Base-by-base conservation (phyloP, 1,139 yeast species). In the Candida glucosophila region DNA sequence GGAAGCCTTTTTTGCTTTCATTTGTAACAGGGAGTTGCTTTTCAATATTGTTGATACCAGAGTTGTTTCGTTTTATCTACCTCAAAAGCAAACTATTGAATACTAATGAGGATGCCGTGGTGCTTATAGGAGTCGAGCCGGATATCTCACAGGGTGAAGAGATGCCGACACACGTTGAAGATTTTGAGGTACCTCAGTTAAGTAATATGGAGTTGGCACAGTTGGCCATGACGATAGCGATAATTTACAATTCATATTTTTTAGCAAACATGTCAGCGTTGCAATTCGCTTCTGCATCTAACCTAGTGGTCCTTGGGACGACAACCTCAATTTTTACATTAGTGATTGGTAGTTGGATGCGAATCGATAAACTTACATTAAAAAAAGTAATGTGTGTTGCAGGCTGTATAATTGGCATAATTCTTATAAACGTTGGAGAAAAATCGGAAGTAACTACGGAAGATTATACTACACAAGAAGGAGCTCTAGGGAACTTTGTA, bases 281-380 rank as follows among this genome's bases (percentile, higher is more conserved):
- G 26, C 55, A 56, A 35, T 71, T 53, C 36, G 71, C 77, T 0
- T 58, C 72, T 4, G 74, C 76, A 0, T 65, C 75, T 14, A 68
- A 67, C 35, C 70, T 61, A 39, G 67, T 75, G 0, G 67, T 70
- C 3, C 42, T 71, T 16, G 59, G 73, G 4, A 61, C 75, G 5
- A 59, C 73, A 1, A 61, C 75, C 1, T 65, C 76, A 4, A 55
- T 68, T 3, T 71, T 69, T 41, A 66, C 76, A 0, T 48, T 71
- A 19, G 37, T 68, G 7, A 47, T 68, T 12, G 73, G 76, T 1
- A 52, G 47, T 1, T 20, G 48, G 7, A 40, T 58, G 15, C 52
- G 52, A 14, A 58, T 66, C 12, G 77, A 71, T 32, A 40, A 39
- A 10, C 55, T 70, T 32, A 47, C 70, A 6, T 2, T 49, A n/a